Conservation (phyloP, 441 rosid genomes). For the Adansonia gregorii region DNA sequence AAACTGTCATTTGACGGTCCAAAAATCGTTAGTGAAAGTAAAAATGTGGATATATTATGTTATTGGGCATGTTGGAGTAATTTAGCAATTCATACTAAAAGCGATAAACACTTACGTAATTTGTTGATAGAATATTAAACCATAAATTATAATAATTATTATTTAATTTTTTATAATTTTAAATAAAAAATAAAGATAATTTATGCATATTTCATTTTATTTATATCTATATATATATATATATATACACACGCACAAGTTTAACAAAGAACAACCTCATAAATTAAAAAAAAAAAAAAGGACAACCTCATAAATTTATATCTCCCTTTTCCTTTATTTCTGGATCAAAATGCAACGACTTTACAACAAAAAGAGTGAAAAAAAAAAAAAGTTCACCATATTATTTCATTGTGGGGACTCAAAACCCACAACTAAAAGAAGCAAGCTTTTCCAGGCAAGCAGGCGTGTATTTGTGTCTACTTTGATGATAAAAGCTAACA, state of each 20-base stretch:
- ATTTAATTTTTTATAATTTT: too few species aligned
- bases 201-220: not conserved
- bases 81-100: too few species aligned
- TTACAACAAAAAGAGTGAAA: not conserved
- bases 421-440: constrained; percentile 1
- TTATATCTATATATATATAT: too few species aligned
- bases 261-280: too few species aligned
- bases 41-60: too few species aligned
- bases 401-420: constrained; percentile 37
- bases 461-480: constrained; percentile 26
- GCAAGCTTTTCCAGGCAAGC: constrained; percentile 22
- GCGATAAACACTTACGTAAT: too few species aligned
- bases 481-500: constrained; percentile 21
- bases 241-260: too few species aligned
- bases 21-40: too few species aligned
- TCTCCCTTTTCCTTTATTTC: not conserved
- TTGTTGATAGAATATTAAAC: too few species aligned
- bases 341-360: not conserved
- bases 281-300: not conserved
- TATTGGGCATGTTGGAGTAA: too few species aligned
- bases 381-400: not conserved
- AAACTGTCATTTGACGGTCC: too few species aligned
- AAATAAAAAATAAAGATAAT: not conserved
- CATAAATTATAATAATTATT: too few species aligned
- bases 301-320: not conserved